Base-by-base conservation (phyloP, 441 rosid species). In the Eruca vesicaria region DNA sequence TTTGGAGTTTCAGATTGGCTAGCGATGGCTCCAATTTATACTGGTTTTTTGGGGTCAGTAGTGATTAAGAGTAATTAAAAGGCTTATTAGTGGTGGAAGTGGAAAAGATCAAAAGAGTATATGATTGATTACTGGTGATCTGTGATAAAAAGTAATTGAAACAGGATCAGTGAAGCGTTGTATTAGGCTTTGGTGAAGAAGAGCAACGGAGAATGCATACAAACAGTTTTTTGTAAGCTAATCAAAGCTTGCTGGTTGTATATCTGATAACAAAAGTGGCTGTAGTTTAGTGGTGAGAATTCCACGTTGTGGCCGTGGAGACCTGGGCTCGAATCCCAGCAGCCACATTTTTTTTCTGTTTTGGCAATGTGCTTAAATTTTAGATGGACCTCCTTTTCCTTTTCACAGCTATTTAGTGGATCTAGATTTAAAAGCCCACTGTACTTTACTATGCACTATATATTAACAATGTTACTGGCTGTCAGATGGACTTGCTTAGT, bases 291-390 rank as follows among this genome's bases (percentile, higher is more conserved):
- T 80, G 88, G 90, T 87, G 53, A 85, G 86, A 79, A 85, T 80
- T 78, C 88, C 81, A 85, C 84, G 87, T 87, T 83, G 88, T 80
- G 88, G 87, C 90, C 88, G 86, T 86, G 82, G 84, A 78, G 84
- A 85, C 90, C 87, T 82, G 86, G 85, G 90, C 88, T 87, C 83
- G 88, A 87, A 83, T 85, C 85, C 86, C 88, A 83, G 86, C 87
- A 85, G 88, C 87, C 88, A 82, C 88, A 85, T 0, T 11, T 8
- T 28, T 3, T 32, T 2, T 7, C 6, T n/a, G 7, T 3, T 20
- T n/a, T 18, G 8, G 1, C 61, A n/a, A 0, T 53, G 11, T 38
- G 10, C 2, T 9, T 8, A 50, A 3, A 21, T 28, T 63, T 32
- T 3, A 6, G 4, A 18, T 19, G 57, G 14, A 19, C 26, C 26